A percentile compares a stretch with the other conserved stretches of the same genome.
phyloP scores from a whole-genome alignment of 108 stramenopile species.

The Aureococcus anophagefferens region DNA sequence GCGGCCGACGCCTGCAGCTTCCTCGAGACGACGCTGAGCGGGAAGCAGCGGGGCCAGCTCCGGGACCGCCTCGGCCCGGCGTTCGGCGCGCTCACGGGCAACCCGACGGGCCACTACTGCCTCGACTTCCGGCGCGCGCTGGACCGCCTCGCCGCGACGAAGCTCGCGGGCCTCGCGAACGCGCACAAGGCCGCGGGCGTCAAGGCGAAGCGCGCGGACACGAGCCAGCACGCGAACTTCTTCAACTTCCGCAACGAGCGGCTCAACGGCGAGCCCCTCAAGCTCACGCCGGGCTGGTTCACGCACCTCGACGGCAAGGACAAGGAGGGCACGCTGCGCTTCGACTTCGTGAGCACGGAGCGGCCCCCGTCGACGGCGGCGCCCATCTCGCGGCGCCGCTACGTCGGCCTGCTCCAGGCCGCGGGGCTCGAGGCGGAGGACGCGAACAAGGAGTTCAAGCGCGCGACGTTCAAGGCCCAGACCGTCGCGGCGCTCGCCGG shows the following conservation, averaged over 20 bases:
- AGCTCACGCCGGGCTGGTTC: not conserved
- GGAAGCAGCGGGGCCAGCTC: not conserved
- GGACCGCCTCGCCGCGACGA: not conserved
- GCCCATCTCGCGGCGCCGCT: not conserved
- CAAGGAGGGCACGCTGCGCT: not conserved
- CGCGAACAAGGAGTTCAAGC: too few relatives aligned
- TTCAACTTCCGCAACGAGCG: not conserved
- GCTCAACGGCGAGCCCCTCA: not conserved
- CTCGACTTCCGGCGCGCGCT: not conserved
- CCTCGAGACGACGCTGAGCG: not conserved
- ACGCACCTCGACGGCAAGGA: not conserved
- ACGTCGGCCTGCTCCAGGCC: not conserved
- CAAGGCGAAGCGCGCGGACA: not conserved
- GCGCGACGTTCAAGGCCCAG: too few relatives aligned
- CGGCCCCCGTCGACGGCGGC: not conserved
- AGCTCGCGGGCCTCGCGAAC: not conserved
- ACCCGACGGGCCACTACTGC: not conserved
- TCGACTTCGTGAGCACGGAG: not conserved
- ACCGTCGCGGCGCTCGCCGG: too few relatives aligned
- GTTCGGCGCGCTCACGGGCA: not conserved
- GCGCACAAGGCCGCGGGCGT: not conserved
- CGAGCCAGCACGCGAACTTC: not conserved
- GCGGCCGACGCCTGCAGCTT: not conserved
- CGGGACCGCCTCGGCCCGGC: not conserved
- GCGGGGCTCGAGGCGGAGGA: not conserved